These are phyloP conservation scores for Phytophthora agathidicida DNA, from an alignment of 352 stramenopile species.

Conservation along the genomic window DNA sequence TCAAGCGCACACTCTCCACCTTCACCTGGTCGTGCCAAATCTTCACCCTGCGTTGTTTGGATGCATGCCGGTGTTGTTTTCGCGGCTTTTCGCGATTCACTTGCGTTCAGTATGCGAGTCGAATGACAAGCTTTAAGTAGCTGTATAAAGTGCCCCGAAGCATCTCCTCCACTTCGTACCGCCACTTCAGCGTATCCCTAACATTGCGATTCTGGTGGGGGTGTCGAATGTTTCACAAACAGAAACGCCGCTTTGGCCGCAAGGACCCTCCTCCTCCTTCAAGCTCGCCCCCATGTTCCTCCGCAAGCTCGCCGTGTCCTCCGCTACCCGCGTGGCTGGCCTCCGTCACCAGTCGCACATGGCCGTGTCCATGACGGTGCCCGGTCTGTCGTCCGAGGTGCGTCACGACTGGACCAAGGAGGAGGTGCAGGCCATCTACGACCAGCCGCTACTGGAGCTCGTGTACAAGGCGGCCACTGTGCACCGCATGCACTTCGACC, in stretches of 20 bases:
- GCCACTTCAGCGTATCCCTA: slow-evolving; percentile 16
- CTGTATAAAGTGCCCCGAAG: too few species aligned
- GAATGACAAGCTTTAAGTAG: too few species aligned
- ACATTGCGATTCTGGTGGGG: slow-evolving; percentile 32
- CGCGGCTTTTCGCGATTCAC: too few species aligned
- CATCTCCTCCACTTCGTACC: slow-evolving; percentile 51
- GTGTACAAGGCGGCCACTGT: slow-evolving; percentile 96
- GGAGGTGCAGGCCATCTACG: slow-evolving; percentile 95
- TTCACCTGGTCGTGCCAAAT: neutral
- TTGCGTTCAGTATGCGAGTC: too few species aligned
- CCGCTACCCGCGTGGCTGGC: slow-evolving; percentile 14
- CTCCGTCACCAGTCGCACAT: slow-evolving; percentile 40
- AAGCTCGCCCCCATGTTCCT: slow-evolving; percentile 38
- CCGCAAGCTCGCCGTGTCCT: slow-evolving; percentile 42
- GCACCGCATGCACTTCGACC: slow-evolving; percentile 98
- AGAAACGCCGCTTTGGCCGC: slow-evolving; percentile 21
- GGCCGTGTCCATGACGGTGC: slow-evolving; percentile 62
- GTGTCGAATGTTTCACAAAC: slow-evolving; percentile 35
- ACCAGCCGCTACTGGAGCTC: slow-evolving; percentile 96
- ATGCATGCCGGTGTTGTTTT: slow-evolving; percentile 22
- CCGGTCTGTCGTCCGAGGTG: slow-evolving; percentile 67
- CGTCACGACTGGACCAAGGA: slow-evolving; percentile 94
- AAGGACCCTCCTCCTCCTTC: neutral
- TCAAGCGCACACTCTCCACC: too few species aligned
- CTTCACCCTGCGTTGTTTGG: slow-evolving; percentile 16